These are phyloP conservation scores for Claviceps sp. DNA, from an alignment of 2,329 filamentous ascomycete genomes.

Conservation along the genomic window DNA sequence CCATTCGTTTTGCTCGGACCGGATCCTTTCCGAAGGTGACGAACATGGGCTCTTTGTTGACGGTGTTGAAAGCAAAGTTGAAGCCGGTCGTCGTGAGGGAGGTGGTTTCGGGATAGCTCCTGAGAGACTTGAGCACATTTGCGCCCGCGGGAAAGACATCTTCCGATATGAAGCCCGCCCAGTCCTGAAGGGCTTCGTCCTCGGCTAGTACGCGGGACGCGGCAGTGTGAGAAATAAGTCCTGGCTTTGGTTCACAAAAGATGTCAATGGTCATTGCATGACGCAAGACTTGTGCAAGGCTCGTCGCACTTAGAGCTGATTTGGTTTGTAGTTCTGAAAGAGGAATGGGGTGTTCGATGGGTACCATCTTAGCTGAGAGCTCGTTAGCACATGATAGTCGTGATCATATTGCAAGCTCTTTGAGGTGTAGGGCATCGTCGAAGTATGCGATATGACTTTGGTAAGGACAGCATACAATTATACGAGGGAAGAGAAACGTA, in stretches of 20 bases:
- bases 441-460: too few relatives aligned
- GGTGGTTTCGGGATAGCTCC: constrained; percentile 31
- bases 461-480: too few relatives aligned
- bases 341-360: constrained; percentile 29
- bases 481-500: constrained; percentile 10
- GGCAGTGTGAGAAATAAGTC: constrained; percentile 40
- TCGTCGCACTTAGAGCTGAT: constrained; percentile 32
- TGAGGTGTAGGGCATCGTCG: too few relatives aligned
- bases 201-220: constrained; percentile 37
- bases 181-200: constrained; percentile 34
- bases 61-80: constrained; percentile 35
- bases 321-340: constrained; percentile 31
- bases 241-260: constrained; percentile 37
- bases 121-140: constrained; percentile 31
- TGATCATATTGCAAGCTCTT: too few relatives aligned
- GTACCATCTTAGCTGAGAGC: constrained; percentile 33
- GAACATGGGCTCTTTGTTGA: constrained; percentile 39
- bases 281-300: constrained; percentile 37
- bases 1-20: constrained; percentile 35
- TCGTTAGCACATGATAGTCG: too few relatives aligned
- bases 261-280: constrained; percentile 45
- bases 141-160: constrained; percentile 38
- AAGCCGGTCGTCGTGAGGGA: constrained; percentile 36
- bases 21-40: constrained; percentile 36
- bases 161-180: constrained; percentile 41